Base-by-base conservation (phyloP, 78 protist species). In the Bigelowiella natans region DNA sequence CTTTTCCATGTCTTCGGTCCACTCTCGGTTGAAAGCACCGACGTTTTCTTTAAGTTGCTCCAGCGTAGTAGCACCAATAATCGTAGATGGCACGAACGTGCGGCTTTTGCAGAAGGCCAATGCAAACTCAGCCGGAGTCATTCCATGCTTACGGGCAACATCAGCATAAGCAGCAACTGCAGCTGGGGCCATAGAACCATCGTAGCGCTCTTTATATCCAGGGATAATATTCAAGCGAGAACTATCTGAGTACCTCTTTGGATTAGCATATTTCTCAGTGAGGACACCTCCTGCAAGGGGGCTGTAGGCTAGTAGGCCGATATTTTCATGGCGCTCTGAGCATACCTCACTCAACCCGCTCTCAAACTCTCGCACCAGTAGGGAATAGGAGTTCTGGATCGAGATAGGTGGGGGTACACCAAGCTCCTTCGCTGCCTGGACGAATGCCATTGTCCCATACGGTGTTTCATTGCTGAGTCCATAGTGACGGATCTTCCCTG, bases 11-110 rank as follows among this genome's bases (percentile, higher is more conserved):
- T n/a, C n/a, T n/a, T n/a, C n/a, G n/a, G n/a, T n/a, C n/a, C n/a
- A n/a, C n/a, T n/a, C n/a, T n/a, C n/a, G n/a, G n/a, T n/a, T n/a
- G n/a, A n/a, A n/a, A n/a, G n/a, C n/a, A n/a, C n/a, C n/a, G n/a
- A n/a, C n/a, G 90, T 88, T 38, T 11, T 34, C 85, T 11, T 1
- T n/a, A 7, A 91, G 90, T 90, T 91, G 93, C 39, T 31, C 40
- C 7, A 0, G 36, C 64, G 38, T 11, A 30, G 93, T 91, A 38
- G 93, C 90, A 40, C 93, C 93, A 37, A 91, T 82, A 88, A 91
- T 91, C 86, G 82, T 83, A 2, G 88, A 63, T 2, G 86, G 51
- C 11, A 91, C 37, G 93, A 83, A 91, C 40, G 0, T 28, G 3
- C 92, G 88, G 86, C 89, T 85, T 38, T 0, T 34, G 51, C 51